Percentiles rank a stretch among this genome's conserved stretches.
Evolutionary conservation across 345 rosid species (phyloP).

Genomic region (Arabis hirsuta): DNA sequence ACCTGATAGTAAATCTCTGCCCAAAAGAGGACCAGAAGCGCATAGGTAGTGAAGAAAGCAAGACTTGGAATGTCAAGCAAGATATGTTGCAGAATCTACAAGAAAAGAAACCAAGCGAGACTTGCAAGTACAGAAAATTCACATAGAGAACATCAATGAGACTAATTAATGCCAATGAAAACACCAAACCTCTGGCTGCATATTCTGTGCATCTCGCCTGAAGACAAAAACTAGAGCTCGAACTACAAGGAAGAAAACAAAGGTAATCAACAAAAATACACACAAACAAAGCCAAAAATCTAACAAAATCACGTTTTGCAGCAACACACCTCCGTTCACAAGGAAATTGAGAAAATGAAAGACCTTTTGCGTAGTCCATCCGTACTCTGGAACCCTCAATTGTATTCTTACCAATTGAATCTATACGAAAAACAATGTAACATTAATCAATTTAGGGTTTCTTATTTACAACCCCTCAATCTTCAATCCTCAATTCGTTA

Average conservation of each 20-base stretch:
- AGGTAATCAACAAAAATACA: neutral
- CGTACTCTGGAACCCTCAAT: conserved; percentile 87
- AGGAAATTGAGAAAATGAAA: conserved; percentile 91
- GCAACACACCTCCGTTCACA: conserved; percentile 77
- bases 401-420: conserved; percentile 81
- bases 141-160: conserved; percentile 3
- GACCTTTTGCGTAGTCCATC: conserved; percentile 97
- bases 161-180: neutral
- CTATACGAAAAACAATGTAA: conserved; percentile 39
- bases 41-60: conserved; percentile 76
- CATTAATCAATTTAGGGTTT: conserved; percentile 5
- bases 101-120: neutral
- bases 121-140: conserved; percentile 21
- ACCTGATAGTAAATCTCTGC: conserved; percentile 91
- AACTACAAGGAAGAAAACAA: conserved; percentile 51
- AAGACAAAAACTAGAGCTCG: conserved; percentile 73
- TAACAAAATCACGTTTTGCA: neutral
- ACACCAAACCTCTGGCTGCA: conserved; percentile 63
- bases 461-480: neutral
- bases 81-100: conserved; percentile 74
- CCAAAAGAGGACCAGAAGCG: conserved; percentile 82
- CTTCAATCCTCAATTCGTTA: neutral
- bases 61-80: conserved; percentile 79
- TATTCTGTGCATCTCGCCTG: conserved; percentile 58
- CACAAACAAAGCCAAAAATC: neutral